Evolutionary conservation across 179 eudicot genomes (phyloP).

Genomic region (Spinacia oleracea): DNA sequence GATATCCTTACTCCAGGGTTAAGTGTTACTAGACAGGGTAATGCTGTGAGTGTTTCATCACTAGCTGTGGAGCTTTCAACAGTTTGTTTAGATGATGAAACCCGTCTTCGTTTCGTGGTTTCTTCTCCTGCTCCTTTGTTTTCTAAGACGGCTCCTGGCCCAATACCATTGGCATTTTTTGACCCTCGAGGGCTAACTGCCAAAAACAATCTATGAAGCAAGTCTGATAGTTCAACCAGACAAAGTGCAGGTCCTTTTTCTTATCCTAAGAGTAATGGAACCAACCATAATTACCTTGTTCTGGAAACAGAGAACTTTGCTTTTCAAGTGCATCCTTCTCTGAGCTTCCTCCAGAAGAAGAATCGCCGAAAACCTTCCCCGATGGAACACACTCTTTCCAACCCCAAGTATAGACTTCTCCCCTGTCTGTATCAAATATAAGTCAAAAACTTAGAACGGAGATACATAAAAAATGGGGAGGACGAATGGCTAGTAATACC

Average conservation of each 20-base stretch:
- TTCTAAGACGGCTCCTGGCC: constrained; percentile 43
- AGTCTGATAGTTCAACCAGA: constrained; percentile 29
- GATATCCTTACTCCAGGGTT: constrained; percentile 84
- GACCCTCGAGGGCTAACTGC: constrained; percentile 79
- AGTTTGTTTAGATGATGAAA: constrained; percentile 72
- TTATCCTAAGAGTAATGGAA: constrained; percentile 5
- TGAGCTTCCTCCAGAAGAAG: constrained; percentile 44
- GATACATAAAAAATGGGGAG: not conserved
- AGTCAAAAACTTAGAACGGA: not conserved
- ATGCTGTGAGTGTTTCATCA: constrained; percentile 75
- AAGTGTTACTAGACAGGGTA: constrained; percentile 80
- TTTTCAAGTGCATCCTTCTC: constrained; percentile 59
- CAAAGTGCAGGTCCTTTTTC: constrained; percentile 4
- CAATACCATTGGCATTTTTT: constrained; percentile 58
- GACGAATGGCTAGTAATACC: constrained; percentile 42
- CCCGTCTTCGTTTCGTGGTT: constrained; percentile 69
- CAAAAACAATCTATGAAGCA: constrained; percentile 35
- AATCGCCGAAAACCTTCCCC: constrained; percentile 76
- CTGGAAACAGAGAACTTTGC: constrained; percentile 46
- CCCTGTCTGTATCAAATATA: constrained; percentile 44
- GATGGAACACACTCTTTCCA: constrained; percentile 98
- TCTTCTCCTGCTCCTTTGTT: constrained; percentile 72
- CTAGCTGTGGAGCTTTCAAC: constrained; percentile 65
- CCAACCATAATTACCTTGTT: constrained; percentile 59
- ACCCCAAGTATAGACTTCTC: constrained; percentile 97